Conservation (phyloP, 2,329 filamentous ascomycete species). For the Teratosphaeria zuluensis region DNA sequence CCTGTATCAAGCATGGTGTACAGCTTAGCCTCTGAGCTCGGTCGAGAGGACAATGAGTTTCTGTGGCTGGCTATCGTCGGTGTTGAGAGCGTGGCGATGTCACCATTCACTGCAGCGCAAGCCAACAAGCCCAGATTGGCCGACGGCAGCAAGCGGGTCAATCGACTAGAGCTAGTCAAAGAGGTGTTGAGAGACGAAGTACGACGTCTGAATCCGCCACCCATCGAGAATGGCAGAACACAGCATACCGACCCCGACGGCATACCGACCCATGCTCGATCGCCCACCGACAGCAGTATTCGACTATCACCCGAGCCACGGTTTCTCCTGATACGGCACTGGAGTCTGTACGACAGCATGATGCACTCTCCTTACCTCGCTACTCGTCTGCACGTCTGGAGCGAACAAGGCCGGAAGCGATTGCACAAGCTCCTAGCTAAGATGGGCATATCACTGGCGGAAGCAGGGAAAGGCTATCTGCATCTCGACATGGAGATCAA, state of each 20-base stretch:
- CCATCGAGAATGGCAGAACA: conserved; percentile 42
- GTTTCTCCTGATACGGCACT: conserved; percentile 86
- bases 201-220: conserved; percentile 77
- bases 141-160: conserved; percentile 41
- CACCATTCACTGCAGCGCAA: conserved; percentile 37
- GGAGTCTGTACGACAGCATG: conserved; percentile 98
- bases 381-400: conserved; percentile 88
- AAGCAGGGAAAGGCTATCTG: conserved; percentile 91
- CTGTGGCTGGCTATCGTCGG: conserved; percentile 93
- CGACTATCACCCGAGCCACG: conserved; percentile 86
- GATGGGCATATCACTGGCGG: conserved; percentile 89
- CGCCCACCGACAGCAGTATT: conserved; percentile 85
- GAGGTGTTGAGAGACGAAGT: conserved; percentile 88
- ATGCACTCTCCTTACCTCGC: conserved; percentile 92
- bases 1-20: conserved; percentile 92
- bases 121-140: conserved; percentile 48
- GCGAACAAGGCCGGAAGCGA: conserved; percentile 74
- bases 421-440: conserved; percentile 92
- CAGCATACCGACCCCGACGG: conserved; percentile 35
- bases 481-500: conserved; percentile 99
- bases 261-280: conserved; percentile 79
- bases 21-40: conserved; percentile 85
- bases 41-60: conserved; percentile 91
- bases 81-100: conserved; percentile 86
- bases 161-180: conserved; percentile 70